These are phyloP conservation scores for Tranzscheliella williamsii DNA, from an alignment of 1,284 basidiomycete genomes.

Conservation along the genomic window DNA sequence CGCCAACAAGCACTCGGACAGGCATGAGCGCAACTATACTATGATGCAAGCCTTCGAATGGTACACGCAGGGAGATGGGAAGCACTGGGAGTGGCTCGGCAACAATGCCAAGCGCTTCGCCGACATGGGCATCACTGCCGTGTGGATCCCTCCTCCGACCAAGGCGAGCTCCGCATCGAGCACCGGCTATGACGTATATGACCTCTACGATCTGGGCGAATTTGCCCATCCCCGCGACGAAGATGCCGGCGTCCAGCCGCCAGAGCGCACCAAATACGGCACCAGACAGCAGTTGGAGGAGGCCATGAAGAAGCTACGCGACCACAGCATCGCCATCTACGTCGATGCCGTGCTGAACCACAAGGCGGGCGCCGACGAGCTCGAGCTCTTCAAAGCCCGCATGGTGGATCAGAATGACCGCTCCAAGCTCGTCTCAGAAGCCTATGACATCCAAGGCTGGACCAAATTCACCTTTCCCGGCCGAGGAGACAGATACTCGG, in stretches of 20 bases:
- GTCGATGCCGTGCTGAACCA: conserved; percentile 66
- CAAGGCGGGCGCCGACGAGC: conserved; percentile 74
- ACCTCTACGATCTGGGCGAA: conserved; percentile 72
- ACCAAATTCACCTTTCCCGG: conserved; percentile 77
- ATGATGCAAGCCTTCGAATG: conserved; percentile 51
- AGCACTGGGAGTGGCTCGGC: conserved; percentile 81
- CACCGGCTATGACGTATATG: conserved; percentile 63
- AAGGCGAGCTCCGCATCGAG: conserved; percentile 61
- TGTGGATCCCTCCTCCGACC: conserved; percentile 66
- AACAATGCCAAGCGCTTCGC: conserved; percentile 72
- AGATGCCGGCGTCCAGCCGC: conserved; percentile 51
- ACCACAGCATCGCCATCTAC: conserved; percentile 62
- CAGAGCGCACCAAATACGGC: conserved; percentile 82
- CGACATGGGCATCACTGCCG: conserved; percentile 79
- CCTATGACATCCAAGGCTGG: conserved; percentile 50
- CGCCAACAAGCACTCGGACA: conserved; percentile 41
- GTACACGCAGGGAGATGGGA: conserved; percentile 65
- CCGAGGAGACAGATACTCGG: conserved; percentile 70
- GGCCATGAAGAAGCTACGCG: conserved; percentile 66
- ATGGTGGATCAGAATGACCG: conserved; percentile 41
- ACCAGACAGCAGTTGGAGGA: conserved; percentile 77
- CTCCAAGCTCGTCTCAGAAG: conserved; percentile 21
- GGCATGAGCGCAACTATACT: conserved; percentile 45
- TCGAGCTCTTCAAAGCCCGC: conserved; percentile 69
- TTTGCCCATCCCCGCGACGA: conserved; percentile 77